Percentiles rank a stretch among this genome's conserved stretches.
phyloP scores from a whole-genome alignment of 768 basidiomycete species.

The Termitomyces sp. region DNA sequence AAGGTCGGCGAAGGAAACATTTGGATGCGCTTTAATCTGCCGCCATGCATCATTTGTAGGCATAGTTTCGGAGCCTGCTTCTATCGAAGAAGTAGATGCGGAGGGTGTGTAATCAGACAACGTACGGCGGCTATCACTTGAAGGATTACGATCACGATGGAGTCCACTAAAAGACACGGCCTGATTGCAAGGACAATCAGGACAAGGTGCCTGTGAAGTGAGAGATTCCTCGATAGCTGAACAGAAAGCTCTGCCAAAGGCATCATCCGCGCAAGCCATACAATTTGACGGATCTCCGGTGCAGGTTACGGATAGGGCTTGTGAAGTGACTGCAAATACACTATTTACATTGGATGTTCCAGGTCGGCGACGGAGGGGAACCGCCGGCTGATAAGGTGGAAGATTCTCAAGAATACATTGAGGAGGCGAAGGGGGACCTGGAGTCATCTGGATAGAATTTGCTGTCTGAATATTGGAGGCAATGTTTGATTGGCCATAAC shows the following conservation, averaged over 20 bases:
- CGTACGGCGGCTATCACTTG: constrained; percentile 20
- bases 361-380: constrained; percentile 67
- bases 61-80: constrained; percentile 46
- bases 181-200: constrained; percentile 43
- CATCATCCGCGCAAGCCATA: constrained; percentile 77
- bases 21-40: constrained; percentile 83
- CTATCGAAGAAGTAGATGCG: constrained; percentile 1
- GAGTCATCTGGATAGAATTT: constrained; percentile 19
- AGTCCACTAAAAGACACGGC: neutral
- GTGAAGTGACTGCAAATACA: constrained; percentile 45
- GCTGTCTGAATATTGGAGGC: constrained; percentile 18
- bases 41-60: constrained; percentile 83
- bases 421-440: constrained; percentile 19
- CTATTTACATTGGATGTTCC: constrained; percentile 33
- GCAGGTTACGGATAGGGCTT: constrained; percentile 40
- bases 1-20: constrained; percentile 80
- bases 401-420: constrained; percentile 72
- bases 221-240: constrained; percentile 63
- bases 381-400: constrained; percentile 74
- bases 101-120: neutral
- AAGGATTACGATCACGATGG: constrained; percentile 10
- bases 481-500: constrained; percentile 19
- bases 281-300: constrained; percentile 88
- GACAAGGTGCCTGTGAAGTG: constrained; percentile 45
- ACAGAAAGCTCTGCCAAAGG: constrained; percentile 87